phyloP scores from a whole-genome alignment of 257 asterid genomes.

The Primulina huaijiensis region DNA sequence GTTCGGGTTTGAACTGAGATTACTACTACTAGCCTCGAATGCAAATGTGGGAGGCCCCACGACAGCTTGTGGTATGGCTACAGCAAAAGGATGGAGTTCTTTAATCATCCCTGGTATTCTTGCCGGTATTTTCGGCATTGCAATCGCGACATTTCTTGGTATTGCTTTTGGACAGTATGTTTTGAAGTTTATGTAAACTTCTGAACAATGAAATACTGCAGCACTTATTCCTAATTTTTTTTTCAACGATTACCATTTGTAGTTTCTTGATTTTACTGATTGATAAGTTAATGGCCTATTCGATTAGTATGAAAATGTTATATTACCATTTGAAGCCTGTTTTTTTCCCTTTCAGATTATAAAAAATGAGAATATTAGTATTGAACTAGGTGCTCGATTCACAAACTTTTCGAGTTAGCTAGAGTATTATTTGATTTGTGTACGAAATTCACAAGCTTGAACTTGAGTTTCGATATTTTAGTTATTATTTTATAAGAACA shows the following conservation, averaged over 20 bases:
- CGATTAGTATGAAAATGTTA: background rate
- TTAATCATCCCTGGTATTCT: slow-evolving; percentile 79
- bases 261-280: background rate
- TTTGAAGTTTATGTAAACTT: slow-evolving; percentile 55
- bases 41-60: slow-evolving; percentile 99
- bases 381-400: background rate
- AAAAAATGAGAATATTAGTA: background rate
- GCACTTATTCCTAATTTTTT: background rate
- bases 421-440: background rate
- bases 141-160: slow-evolving; percentile 88
- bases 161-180: slow-evolving; percentile 69
- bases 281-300: background rate
- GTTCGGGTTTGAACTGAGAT: slow-evolving; percentile 60
- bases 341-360: no score
- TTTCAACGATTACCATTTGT: background rate
- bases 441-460: no score
- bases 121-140: slow-evolving; percentile 82
- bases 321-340: background rate
- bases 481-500: no score
- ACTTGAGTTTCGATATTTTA: no score
- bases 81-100: slow-evolving; percentile 92
- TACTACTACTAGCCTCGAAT: slow-evolving; percentile 84
- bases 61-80: slow-evolving; percentile 96
- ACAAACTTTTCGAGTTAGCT: background rate
- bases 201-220: no score